Evolutionary conservation across 2,329 filamentous ascomycete genomes (phyloP).

Genomic region (Arthrobotrys pseudoclavata): DNA sequence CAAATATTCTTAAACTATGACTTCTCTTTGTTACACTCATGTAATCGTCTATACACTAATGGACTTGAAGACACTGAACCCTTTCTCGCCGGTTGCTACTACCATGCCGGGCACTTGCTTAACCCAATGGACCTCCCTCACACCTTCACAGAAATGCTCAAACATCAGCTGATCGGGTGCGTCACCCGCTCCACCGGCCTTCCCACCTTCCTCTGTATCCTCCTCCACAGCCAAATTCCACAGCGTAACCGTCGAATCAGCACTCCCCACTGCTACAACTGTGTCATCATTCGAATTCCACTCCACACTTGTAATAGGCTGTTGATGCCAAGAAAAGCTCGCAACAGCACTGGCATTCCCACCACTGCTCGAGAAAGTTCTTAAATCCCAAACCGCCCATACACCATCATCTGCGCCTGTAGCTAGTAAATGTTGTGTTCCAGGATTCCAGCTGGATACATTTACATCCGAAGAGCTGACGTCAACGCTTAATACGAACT

Average conservation of each 20-base stretch:
- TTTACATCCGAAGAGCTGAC: slow-evolving; percentile 91
- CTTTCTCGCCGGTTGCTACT: slow-evolving; percentile 88
- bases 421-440: slow-evolving; percentile 89
- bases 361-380: slow-evolving; percentile 66
- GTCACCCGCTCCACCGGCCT: slow-evolving; percentile 83
- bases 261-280: slow-evolving; percentile 90
- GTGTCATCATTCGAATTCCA: slow-evolving; percentile 99
- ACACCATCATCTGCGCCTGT: slow-evolving; percentile 93
- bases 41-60: slow-evolving; percentile 76
- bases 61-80: slow-evolving; percentile 86
- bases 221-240: slow-evolving; percentile 98
- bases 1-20: slow-evolving; percentile 7
- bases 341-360: slow-evolving; percentile 81
- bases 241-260: slow-evolving; percentile 91
- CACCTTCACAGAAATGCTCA: slow-evolving; percentile 94
- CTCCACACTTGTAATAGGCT: slow-evolving; percentile 94
- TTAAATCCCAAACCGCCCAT: slow-evolving; percentile 96
- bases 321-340: slow-evolving; percentile 93
- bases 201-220: slow-evolving; percentile 86
- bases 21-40: neutral
- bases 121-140: slow-evolving; percentile 98
- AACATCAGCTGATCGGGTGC: slow-evolving; percentile 95
- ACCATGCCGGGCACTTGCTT: slow-evolving; percentile 91
- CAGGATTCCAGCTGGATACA: slow-evolving; percentile 93
- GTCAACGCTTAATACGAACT: slow-evolving; percentile 87